These are phyloP conservation scores for Sporormia fimetaria DNA, from an alignment of 495 filamentous ascomycete species.

Conservation along the genomic window DNA sequence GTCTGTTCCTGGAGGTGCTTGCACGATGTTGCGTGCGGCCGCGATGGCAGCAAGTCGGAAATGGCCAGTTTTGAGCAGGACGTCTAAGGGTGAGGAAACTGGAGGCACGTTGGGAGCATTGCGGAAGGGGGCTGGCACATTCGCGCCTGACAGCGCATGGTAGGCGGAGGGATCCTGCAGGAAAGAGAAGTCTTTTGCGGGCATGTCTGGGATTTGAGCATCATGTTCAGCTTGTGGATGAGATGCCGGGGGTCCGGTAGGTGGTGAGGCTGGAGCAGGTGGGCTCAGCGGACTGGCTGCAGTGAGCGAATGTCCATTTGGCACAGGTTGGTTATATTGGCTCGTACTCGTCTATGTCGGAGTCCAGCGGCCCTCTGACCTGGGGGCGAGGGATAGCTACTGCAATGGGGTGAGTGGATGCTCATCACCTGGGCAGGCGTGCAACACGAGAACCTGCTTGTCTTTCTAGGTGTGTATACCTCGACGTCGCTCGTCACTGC, in stretches of 20 bases:
- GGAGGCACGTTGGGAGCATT: constrained; percentile 32
- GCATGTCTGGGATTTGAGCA: constrained; percentile 20
- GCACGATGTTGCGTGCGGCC: constrained; percentile 53
- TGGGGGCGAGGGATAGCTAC: constrained; percentile 26
- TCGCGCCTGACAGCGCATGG: constrained; percentile 58
- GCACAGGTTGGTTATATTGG: no score
- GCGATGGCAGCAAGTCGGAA: constrained; percentile 65
- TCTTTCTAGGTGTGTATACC: constrained; percentile 1
- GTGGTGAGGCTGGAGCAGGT: not conserved
- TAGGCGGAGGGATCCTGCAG: constrained; percentile 69
- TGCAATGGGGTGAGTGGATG: constrained; percentile 2
- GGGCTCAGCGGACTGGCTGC: not conserved
- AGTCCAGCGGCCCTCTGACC: constrained; percentile 30
- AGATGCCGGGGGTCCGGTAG: constrained; percentile 1
- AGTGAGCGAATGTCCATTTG: no score
- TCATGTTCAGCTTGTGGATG: not conserved
- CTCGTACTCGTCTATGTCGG: constrained; percentile 27
- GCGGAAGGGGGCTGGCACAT: constrained; percentile 52
- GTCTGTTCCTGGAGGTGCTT: constrained; percentile 45
- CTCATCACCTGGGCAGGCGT: no score
- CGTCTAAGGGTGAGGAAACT: constrained; percentile 35
- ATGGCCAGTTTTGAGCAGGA: constrained; percentile 48
- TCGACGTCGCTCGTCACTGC: constrained; percentile 22
- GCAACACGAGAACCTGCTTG: not conserved
- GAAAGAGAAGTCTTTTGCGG: constrained; percentile 63